Evolutionary conservation across 1,284 basidiomycete species (phyloP).

Genomic region (Ganoderma boninense): DNA sequence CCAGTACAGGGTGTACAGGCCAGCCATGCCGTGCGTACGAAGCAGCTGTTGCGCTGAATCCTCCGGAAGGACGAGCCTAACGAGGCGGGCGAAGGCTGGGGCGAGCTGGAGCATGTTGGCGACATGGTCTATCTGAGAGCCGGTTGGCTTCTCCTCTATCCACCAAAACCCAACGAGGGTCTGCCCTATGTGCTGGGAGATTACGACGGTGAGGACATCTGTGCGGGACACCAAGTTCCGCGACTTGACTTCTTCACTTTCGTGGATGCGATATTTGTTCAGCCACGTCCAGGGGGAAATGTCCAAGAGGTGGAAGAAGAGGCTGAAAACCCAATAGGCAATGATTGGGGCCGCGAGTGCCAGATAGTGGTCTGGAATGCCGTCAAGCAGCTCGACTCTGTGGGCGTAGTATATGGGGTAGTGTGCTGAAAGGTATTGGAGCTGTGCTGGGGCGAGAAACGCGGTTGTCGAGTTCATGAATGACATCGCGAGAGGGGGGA

Average conservation of each 20-base stretch:
- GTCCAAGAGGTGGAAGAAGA: conserved; percentile 88
- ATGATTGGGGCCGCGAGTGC: conserved; percentile 81
- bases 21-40: conserved; percentile 56
- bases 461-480: conserved; percentile 37
- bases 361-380: conserved; percentile 71
- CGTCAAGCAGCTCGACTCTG: conserved; percentile 28
- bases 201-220: conserved; percentile 63
- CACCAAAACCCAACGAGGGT: conserved; percentile 78
- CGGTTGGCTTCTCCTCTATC: conserved; percentile 63
- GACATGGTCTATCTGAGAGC: conserved; percentile 59
- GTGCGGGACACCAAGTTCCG: conserved; percentile 87
- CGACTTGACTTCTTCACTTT: conserved; percentile 80
- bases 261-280: conserved; percentile 89
- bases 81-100: conserved; percentile 51
- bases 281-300: conserved; percentile 79
- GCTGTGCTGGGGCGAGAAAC: conserved; percentile 35
- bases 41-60: conserved; percentile 40
- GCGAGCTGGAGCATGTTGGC: conserved; percentile 54
- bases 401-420: conserved; percentile 41
- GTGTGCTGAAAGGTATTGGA: conserved; percentile 36
- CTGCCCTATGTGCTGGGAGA: conserved; percentile 76
- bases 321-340: conserved; percentile 88
- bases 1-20: conserved; percentile 89
- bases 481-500: conserved; percentile 7
- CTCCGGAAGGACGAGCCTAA: conserved; percentile 51